Conservation (phyloP, 306 rosid genomes). For the Malus orientalis region DNA sequence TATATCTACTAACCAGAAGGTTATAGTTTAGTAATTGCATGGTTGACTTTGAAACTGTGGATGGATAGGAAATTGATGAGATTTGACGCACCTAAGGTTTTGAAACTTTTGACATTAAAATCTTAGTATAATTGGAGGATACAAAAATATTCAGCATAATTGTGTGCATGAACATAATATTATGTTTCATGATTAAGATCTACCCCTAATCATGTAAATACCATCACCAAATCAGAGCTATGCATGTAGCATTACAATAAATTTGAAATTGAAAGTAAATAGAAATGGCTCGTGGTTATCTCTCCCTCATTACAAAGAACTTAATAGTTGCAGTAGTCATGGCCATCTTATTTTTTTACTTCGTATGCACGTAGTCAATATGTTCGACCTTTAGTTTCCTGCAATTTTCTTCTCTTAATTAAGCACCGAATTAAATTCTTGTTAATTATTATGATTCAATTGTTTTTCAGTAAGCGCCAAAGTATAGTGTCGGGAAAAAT, state of each 20-base stretch:
- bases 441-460: background rate
- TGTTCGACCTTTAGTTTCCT: background rate
- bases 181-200: background rate
- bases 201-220: background rate
- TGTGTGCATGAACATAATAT: background rate
- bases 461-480: background rate
- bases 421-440: background rate
- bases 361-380: background rate
- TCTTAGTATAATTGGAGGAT: background rate
- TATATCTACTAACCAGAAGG: too few relatives aligned
- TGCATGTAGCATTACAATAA: background rate
- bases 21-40: too few relatives aligned
- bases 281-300: background rate
- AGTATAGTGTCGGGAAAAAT: background rate
- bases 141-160: background rate
- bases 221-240: background rate
- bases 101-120: background rate
- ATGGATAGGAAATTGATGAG: too few relatives aligned
- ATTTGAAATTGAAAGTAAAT: background rate
- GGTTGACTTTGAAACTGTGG: too few relatives aligned
- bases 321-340: background rate
- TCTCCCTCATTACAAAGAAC: background rate
- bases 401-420: background rate
- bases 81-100: too few relatives aligned
- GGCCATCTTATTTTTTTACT: constrained; percentile 2